Conservation (phyloP, 2,329 filamentous ascomycete species). For the Alternaria metachromatica region DNA sequence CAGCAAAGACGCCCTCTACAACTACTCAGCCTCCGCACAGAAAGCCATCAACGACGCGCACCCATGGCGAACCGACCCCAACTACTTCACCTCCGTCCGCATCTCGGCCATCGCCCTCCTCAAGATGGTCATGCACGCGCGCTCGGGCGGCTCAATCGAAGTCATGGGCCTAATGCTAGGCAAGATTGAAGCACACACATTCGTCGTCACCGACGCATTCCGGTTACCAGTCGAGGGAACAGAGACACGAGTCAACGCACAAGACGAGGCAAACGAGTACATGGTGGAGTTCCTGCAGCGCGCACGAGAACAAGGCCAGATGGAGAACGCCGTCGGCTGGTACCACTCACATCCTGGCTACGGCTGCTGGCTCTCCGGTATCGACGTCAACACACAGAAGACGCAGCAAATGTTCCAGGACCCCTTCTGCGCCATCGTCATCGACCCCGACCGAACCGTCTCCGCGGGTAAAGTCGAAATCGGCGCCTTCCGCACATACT, state of each 20-base stretch:
- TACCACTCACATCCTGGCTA: slow-evolving; percentile 98
- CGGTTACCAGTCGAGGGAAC: slow-evolving; percentile 94
- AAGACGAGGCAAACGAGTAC: slow-evolving; percentile 96
- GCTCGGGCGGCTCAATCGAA: slow-evolving; percentile 90
- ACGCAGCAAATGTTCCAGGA: slow-evolving; percentile 86
- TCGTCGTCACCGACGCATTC: slow-evolving; percentile 94
- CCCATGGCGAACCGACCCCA: slow-evolving; percentile 79
- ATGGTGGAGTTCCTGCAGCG: slow-evolving; percentile 84
- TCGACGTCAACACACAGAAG: slow-evolving; percentile 88
- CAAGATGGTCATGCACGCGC: slow-evolving; percentile 99
- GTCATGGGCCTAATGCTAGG: slow-evolving; percentile 99
- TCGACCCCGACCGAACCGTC: slow-evolving; percentile 95
- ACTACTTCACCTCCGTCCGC: slow-evolving; percentile 92
- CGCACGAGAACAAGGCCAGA: slow-evolving; percentile 75
- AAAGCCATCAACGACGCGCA: slow-evolving; percentile 68
- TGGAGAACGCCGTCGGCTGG: slow-evolving; percentile 96
- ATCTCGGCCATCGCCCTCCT: slow-evolving; percentile 92
- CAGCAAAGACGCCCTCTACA: slow-evolving; percentile 88
- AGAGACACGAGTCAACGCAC: slow-evolving; percentile 97
- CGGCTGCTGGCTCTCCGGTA: slow-evolving; percentile 96
- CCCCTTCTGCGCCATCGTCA: slow-evolving; percentile 93
- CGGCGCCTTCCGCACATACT: slow-evolving; percentile 92
- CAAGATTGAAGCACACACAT: slow-evolving; percentile 82
- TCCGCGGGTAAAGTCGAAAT: slow-evolving; percentile 96
- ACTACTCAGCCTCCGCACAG: slow-evolving; percentile 74